These are phyloP conservation scores for Rhynchospora pubera DNA, from an alignment of 176 grass and related monocot genomes.

Conservation along the genomic window DNA sequence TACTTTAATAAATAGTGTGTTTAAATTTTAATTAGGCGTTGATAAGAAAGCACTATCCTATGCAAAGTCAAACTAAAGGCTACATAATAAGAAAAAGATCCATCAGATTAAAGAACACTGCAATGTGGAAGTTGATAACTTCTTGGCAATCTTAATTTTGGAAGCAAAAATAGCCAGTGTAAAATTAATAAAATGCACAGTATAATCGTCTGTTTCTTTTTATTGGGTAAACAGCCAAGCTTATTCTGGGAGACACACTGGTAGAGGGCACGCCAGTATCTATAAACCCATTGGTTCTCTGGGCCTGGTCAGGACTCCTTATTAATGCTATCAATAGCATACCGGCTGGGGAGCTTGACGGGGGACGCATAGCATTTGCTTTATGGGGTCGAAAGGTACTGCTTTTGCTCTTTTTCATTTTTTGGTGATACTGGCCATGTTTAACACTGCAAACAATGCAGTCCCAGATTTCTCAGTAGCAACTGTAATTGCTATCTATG, in stretches of 20 bases:
- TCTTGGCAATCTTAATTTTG: neutral
- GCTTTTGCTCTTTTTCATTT: neutral
- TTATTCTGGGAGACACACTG: constrained; percentile 75
- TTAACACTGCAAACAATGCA: neutral
- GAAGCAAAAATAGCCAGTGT: neutral
- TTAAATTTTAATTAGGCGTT: neutral
- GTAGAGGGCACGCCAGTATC: constrained; percentile 87
- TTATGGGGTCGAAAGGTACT: constrained; percentile 94
- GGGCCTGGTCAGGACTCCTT: constrained; percentile 90
- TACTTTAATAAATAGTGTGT: neutral
- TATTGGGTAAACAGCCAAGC: constrained; percentile 60
- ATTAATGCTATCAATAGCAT: constrained; percentile 94
- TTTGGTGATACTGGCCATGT: neutral
- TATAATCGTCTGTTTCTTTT: neutral
- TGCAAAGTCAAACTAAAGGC: neutral
- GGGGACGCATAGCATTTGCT: constrained; percentile 61
- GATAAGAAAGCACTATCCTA: neutral
- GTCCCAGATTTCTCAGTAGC: neutral
- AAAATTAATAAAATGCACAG: neutral
- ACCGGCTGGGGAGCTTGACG: constrained; percentile 86
- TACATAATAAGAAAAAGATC: neutral
- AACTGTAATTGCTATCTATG: neutral
- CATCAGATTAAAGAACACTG: neutral
- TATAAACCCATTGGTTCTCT: constrained; percentile 85
- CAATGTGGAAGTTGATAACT: neutral